These are phyloP conservation scores for Cryphonectria nitschkei DNA, from an alignment of 2,329 filamentous ascomycete species.

Conservation along the genomic window DNA sequence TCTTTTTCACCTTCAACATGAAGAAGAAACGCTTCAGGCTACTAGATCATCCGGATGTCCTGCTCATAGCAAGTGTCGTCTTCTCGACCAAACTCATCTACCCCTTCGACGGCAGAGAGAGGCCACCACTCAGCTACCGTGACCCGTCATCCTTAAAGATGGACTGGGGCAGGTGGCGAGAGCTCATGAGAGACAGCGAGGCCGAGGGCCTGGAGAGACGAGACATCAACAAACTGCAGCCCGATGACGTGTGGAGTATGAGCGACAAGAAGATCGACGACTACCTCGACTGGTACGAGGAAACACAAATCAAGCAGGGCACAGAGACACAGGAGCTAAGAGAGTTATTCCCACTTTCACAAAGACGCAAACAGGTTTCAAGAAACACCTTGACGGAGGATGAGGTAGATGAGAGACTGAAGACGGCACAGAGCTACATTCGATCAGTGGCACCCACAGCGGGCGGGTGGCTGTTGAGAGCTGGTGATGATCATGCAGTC, in stretches of 20 bases:
- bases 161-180: constrained; percentile 74
- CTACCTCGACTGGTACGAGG: constrained; percentile 80
- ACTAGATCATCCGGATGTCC: constrained; percentile 72
- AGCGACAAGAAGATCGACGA: constrained; percentile 66
- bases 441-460: constrained; percentile 30
- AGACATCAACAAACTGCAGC: constrained; percentile 35
- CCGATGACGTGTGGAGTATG: constrained; percentile 49
- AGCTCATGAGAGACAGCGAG: constrained; percentile 45
- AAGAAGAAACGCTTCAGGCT: constrained; percentile 49
- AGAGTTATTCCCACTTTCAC: constrained; percentile 40
- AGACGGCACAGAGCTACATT: constrained; percentile 35
- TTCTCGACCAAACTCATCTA: constrained; percentile 79
- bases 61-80: constrained; percentile 71
- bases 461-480: constrained; percentile 31
- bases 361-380: constrained; percentile 14
- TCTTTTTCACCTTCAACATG: constrained; percentile 63
- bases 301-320: constrained; percentile 42
- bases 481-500: constrained; percentile 41
- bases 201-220: constrained; percentile 32
- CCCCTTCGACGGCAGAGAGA: constrained; percentile 66
- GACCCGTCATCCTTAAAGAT: constrained; percentile 65
- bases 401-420: constrained; percentile 34
- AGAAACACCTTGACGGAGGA: constrained; percentile 31
- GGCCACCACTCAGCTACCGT: constrained; percentile 51
- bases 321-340: constrained; percentile 39